phyloP scores from a whole-genome alignment of 2,329 filamentous ascomycete genomes.

The Penicillium palitans region DNA sequence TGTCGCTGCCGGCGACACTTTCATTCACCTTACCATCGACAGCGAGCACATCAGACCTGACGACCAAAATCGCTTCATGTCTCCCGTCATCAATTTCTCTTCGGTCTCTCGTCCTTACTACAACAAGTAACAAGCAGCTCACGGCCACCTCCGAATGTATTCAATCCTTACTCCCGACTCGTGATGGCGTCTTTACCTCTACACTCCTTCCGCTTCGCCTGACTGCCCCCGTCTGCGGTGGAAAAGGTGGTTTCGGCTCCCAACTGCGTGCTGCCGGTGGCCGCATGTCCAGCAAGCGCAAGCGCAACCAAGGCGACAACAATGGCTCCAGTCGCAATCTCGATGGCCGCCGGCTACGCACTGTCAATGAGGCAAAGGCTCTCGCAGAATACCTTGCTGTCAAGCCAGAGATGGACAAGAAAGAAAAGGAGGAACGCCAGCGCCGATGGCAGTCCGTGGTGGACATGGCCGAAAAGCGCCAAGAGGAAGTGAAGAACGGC shows the following conservation, averaged over 20 bases:
- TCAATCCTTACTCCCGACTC: conserved; percentile 59
- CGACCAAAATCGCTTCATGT: conserved; percentile 57
- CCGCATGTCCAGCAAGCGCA: conserved; percentile 95
- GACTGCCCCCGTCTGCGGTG: conserved; percentile 76
- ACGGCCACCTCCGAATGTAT: conserved; percentile 54
- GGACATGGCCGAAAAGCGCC: conserved; percentile 75
- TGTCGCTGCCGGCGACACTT: conserved; percentile 79
- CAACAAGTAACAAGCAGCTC: conserved; percentile 73
- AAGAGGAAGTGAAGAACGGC: conserved; percentile 80
- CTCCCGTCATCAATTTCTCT: conserved; percentile 59
- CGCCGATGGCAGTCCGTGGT: conserved; percentile 85
- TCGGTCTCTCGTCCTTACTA: conserved; percentile 72
- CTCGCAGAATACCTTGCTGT: conserved; percentile 92
- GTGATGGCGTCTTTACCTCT: conserved; percentile 50
- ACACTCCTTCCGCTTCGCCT: conserved; percentile 81
- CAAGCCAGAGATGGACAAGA: conserved; percentile 95
- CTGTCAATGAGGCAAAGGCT: conserved; percentile 92
- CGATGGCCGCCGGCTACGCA: conserved; percentile 84
- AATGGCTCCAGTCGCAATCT: conserved; percentile 91
- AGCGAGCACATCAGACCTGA: conserved; percentile 67
- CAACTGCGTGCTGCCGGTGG: conserved; percentile 95
- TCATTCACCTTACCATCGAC: conserved; percentile 69
- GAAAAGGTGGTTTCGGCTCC: conserved; percentile 96
- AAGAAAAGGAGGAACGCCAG: conserved; percentile 82
- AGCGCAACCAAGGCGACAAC: conserved; percentile 76